phyloP scores from a whole-genome alignment of 306 rosid genomes.

The Prinsepia uniflora region DNA sequence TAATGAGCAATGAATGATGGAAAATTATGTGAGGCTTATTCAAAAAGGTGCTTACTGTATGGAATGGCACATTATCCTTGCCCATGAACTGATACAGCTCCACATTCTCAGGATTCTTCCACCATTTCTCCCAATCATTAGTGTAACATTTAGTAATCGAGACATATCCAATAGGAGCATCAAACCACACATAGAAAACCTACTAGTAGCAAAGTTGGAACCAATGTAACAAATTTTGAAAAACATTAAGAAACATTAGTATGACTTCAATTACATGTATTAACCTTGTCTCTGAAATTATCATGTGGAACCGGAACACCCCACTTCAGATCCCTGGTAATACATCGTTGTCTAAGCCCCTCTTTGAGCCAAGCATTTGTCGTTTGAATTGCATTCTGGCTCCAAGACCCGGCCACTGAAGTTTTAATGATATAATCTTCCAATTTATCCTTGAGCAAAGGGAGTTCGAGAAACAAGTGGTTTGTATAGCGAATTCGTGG shows the following conservation, averaged over 20 bases:
- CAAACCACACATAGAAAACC: constrained; percentile 99
- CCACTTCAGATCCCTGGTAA: constrained; percentile 96
- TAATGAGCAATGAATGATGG: background rate
- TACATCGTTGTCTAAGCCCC: constrained; percentile 80
- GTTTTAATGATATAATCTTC: constrained; percentile 62
- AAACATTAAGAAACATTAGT: background rate
- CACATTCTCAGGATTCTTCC: constrained; percentile 94
- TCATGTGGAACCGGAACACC: constrained; percentile 99
- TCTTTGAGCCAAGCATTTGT: constrained; percentile 88
- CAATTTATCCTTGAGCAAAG: constrained; percentile 63
- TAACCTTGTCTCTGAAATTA: constrained; percentile 76
- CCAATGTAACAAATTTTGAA: background rate
- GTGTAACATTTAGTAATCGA: constrained; percentile 92
- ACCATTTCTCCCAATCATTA: constrained; percentile 92
- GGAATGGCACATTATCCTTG: constrained; percentile 98
- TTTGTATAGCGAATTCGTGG: constrained; percentile 84
- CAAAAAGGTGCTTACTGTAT: constrained; percentile 57
- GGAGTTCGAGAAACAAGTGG: constrained; percentile 92
- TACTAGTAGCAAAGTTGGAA: constrained; percentile 24
- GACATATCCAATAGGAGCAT: constrained; percentile 93
- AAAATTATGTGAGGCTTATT: background rate
- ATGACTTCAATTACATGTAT: background rate
- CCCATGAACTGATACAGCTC: constrained; percentile 97
- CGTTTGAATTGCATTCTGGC: constrained; percentile 89
- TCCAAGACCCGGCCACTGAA: constrained; percentile 86